Evolutionary conservation across 768 basidiomycete species (phyloP), one percentile per base, ranked within the genome.

Genomic region (Mycena galopus): DNA sequence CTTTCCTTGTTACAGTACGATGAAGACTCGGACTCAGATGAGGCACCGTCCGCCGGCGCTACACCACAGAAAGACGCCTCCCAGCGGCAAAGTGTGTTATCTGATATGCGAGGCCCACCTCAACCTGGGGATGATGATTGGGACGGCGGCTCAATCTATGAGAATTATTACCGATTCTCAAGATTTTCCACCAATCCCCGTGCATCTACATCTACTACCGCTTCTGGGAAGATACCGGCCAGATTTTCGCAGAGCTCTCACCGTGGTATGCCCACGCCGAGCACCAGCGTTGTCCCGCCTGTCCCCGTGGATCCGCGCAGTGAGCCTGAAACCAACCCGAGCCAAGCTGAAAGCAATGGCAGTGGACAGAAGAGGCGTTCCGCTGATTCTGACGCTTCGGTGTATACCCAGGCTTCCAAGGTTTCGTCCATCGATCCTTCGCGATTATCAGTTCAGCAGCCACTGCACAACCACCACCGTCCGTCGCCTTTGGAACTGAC

Each of bases 111-210:
- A 16, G 65, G 67, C 39, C 10, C 62, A 16, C 59, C 33, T 37
- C 51, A 16, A 35, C 58, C 60, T 44, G 72, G 35, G 3, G n/a
- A n/a, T n/a, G 84, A 85, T 33, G 84, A 91, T 65, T 93, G 92
- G 89, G 93, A 94, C 64, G 89, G 89, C 27, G 90, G 88, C 11
- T 86, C 86, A 2, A 94, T 95, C 61, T 95, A 95, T 73, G 94
- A 95, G 30, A 44, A 75, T 79, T 89, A 93, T 71, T 95, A 95
- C 78, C 87, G 92, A 27, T 94, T 94, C 73, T 93, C 92, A 23
- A 83, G 90, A 7, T 86, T 85, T 63, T 93, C 91, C 0, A 82
- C 89, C 66, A 84, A 84, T 84, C 84, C 59, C 32, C 60, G 74
- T n/a, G 55, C 70, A 35, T 75, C 74, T 39, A 44, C 47, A 37